Evolutionary conservation across 768 basidiomycete species (phyloP).

Genomic region (Tricholoma furcatifolium): DNA sequence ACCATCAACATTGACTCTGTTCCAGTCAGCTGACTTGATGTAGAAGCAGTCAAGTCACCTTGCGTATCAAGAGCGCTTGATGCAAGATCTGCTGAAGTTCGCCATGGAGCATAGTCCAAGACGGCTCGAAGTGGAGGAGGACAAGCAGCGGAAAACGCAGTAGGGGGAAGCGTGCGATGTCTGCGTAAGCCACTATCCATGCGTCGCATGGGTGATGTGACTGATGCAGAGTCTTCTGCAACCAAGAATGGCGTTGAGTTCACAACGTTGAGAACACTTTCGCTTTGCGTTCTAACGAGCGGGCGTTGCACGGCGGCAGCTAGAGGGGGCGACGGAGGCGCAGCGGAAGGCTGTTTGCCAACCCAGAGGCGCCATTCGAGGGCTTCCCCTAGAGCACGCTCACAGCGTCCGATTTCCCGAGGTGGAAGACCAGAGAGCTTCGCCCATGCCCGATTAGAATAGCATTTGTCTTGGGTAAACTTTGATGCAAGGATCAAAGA

Average conservation of each 20-base stretch:
- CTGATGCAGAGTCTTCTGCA: constrained; percentile 7
- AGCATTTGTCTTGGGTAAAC: constrained; percentile 90
- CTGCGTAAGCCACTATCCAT: constrained; percentile 32
- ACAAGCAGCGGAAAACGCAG: constrained; percentile 16
- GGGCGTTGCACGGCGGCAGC: constrained; percentile 28
- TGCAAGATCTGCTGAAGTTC: neutral
- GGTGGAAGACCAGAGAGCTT: constrained; percentile 88
- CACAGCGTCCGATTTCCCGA: constrained; percentile 84
- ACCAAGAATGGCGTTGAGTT: constrained; percentile 25
- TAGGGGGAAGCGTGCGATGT: constrained; percentile 40
- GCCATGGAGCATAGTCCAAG: constrained; percentile 5
- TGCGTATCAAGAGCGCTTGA: neutral
- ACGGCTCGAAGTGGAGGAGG: neutral
- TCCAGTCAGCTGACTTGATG: constrained; percentile 5
- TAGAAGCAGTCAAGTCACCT: constrained; percentile 1
- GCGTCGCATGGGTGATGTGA: neutral
- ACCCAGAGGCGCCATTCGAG: constrained; percentile 94
- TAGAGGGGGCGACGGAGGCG: constrained; percentile 20
- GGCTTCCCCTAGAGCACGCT: constrained; percentile 82
- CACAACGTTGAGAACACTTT: constrained; percentile 29
- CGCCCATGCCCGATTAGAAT: constrained; percentile 93
- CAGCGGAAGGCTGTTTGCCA: constrained; percentile 53
- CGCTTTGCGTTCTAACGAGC: constrained; percentile 52
- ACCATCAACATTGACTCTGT: constrained; percentile 5
- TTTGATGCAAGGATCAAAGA: constrained; percentile 89